phyloP scores from a whole-genome alignment of 306 rosid genomes.

The Clitoria ternatea region DNA sequence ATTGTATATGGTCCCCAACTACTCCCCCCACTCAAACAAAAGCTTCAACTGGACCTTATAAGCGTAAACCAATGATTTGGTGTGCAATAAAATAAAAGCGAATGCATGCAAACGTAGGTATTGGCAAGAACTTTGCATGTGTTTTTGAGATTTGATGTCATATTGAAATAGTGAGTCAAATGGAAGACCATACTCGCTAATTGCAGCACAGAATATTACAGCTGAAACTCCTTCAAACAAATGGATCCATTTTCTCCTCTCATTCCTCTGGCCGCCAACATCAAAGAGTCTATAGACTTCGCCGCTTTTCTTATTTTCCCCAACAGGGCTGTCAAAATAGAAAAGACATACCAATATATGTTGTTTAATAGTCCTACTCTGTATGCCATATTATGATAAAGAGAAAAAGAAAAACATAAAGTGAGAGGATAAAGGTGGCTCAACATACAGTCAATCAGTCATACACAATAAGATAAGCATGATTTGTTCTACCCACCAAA shows the following conservation, averaged over 20 bases:
- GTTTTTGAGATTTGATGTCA: not conserved
- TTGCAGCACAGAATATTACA: conserved; percentile 95
- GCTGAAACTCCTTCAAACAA: conserved; percentile 98
- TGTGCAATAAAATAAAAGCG: not conserved
- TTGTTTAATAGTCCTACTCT: not conserved
- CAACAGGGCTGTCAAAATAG: conserved; percentile 85
- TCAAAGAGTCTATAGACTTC: conserved; percentile 96
- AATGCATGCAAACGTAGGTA: too few relatives aligned
- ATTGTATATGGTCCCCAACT: not conserved
- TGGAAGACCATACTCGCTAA: conserved; percentile 79
- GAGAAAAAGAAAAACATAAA: not conserved
- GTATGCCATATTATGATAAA: not conserved
- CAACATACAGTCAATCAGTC: not conserved
- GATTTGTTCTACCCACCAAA: not conserved
- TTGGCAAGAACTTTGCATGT: not conserved
- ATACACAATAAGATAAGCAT: not conserved
- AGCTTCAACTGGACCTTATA: not conserved
- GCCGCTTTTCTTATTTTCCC: conserved; percentile 95
- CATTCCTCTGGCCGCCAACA: conserved; percentile 99
- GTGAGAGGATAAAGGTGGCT: not conserved
- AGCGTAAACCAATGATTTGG: not conserved
- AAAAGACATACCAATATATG: conserved; percentile 12
- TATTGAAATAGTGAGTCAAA: not conserved
- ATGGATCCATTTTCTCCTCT: conserved; percentile 99
- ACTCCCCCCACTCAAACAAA: not conserved